Evolutionary conservation across 1,284 basidiomycete genomes (phyloP).

Genomic region (Heterobasidion annosum): DNA sequence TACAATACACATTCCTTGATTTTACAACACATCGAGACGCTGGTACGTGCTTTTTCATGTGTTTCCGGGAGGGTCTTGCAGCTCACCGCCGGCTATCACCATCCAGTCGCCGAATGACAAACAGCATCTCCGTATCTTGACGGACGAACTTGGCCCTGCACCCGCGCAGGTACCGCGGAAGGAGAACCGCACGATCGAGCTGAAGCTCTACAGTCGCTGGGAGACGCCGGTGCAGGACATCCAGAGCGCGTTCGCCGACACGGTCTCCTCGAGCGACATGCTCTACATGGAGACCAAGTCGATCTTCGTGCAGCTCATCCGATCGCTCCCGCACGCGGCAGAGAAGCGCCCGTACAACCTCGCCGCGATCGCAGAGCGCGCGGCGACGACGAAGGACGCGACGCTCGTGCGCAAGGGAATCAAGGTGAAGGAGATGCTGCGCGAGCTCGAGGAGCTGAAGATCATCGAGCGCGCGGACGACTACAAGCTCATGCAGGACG

Average conservation of each 20-base stretch:
- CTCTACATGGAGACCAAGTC: slow-evolving; percentile 99
- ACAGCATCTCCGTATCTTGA: slow-evolving; percentile 91
- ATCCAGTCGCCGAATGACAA: slow-evolving; percentile 91
- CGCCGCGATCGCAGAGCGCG: slow-evolving; percentile 84
- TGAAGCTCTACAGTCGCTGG: slow-evolving; percentile 95
- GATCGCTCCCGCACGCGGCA: slow-evolving; percentile 81
- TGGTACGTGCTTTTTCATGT: slow-evolving; percentile 44
- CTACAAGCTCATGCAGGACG: slow-evolving; percentile 94
- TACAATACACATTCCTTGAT: slow-evolving; percentile 97
- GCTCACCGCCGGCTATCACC: slow-evolving; percentile 6
- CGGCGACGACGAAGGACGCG: slow-evolving; percentile 95
- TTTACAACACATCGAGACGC: slow-evolving; percentile 88
- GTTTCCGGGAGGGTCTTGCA: not conserved
- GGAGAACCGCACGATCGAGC: slow-evolving; percentile 91
- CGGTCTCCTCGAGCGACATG: slow-evolving; percentile 96
- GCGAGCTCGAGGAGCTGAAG: slow-evolving; percentile 89
- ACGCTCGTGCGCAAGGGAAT: slow-evolving; percentile 93
- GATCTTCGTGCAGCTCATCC: slow-evolving; percentile 95
- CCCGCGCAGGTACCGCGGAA: slow-evolving; percentile 94
- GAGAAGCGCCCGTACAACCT: slow-evolving; percentile 89
- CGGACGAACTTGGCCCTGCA: slow-evolving; percentile 90
- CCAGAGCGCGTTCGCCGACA: slow-evolving; percentile 93
- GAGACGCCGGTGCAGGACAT: slow-evolving; percentile 98
- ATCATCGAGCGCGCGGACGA: slow-evolving; percentile 80
- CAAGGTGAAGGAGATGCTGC: slow-evolving; percentile 98